These are phyloP conservation scores for Ustilago tritici DNA, from an alignment of 1,284 basidiomycete genomes.

Conservation along the genomic window DNA sequence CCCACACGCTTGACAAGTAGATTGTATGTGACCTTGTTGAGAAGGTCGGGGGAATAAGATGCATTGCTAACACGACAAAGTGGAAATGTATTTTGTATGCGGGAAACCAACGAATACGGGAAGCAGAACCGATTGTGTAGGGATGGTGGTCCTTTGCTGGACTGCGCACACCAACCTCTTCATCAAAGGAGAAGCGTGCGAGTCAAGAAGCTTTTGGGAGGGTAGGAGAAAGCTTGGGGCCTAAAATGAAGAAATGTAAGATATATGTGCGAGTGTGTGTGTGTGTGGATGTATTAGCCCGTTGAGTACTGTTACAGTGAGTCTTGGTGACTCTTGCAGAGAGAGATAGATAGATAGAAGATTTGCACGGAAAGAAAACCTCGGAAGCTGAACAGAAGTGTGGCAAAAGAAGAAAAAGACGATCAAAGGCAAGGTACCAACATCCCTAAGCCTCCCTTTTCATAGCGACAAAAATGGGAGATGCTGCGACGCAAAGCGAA, in stretches of 20 bases:
- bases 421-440: constrained; percentile 24
- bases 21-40: constrained; percentile 61
- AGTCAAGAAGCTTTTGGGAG: constrained; percentile 4
- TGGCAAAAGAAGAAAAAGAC: constrained; percentile 13
- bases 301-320: constrained; percentile 58
- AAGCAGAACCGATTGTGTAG: constrained; percentile 13
- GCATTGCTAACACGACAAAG: constrained; percentile 44
- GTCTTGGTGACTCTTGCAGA: constrained; percentile 50
- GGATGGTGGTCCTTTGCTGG: constrained; percentile 31
- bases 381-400: constrained; percentile 25
- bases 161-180: constrained; percentile 2
- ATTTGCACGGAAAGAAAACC: constrained; percentile 32
- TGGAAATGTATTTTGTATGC: constrained; percentile 11
- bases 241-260: constrained; percentile 12
- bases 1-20: not conserved
- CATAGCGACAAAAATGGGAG: not conserved
- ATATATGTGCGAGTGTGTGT: constrained; percentile 1
- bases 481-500: not conserved
- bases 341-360: constrained; percentile 20
- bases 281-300: constrained; percentile 35
- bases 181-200: not conserved
- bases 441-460: constrained; percentile 21
- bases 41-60: constrained; percentile 58
- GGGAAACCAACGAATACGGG: not conserved
- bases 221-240: constrained; percentile 8